Conservation (phyloP, 192 early-diverging fungal genomes). For the Backusella tuberculispora region DNA sequence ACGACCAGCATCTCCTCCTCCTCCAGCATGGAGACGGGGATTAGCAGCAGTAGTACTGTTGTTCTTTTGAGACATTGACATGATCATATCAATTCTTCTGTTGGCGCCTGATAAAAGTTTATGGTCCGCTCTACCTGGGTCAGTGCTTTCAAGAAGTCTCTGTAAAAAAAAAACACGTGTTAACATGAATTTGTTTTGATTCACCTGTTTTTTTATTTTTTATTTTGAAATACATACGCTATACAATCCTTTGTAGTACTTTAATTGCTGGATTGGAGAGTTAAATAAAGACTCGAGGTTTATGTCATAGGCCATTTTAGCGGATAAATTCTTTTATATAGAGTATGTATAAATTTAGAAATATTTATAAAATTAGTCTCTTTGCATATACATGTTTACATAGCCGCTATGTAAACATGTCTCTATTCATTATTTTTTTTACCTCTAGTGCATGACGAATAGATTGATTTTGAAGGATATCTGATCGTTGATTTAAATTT, state of each 20-base stretch:
- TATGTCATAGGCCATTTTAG: constrained; percentile 45
- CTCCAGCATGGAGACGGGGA: background rate
- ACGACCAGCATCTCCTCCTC: background rate
- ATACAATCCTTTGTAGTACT: constrained; percentile 62
- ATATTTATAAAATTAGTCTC: too few relatives aligned
- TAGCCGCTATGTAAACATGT: background rate
- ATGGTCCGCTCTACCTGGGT: constrained; percentile 53
- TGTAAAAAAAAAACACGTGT: constrained; percentile 23
- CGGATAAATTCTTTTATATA: constrained; percentile 48
- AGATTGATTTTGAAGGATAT: constrained; percentile 49
- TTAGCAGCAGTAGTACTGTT: background rate
- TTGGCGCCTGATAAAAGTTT: constrained; percentile 50
- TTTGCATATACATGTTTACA: constrained; percentile 19
- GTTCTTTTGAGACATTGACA: constrained; percentile 46
- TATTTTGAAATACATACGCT: constrained; percentile 38
- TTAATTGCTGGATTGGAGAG: constrained; percentile 53
- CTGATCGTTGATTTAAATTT: constrained; percentile 52
- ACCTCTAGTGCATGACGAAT: constrained; percentile 52
- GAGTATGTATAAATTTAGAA: background rate
- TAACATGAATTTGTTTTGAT: background rate
- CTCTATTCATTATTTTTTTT: constrained; percentile 18
- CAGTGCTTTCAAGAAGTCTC: constrained; percentile 57
- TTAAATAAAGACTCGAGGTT: constrained; percentile 56
- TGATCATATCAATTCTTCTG: constrained; percentile 54
- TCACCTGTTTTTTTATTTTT: too few relatives aligned